A percentile compares a stretch with the other conserved stretches of the same genome.
Evolutionary conservation across 164 flowering plant species (phyloP).

Genomic region (Houttuynia cordata): DNA sequence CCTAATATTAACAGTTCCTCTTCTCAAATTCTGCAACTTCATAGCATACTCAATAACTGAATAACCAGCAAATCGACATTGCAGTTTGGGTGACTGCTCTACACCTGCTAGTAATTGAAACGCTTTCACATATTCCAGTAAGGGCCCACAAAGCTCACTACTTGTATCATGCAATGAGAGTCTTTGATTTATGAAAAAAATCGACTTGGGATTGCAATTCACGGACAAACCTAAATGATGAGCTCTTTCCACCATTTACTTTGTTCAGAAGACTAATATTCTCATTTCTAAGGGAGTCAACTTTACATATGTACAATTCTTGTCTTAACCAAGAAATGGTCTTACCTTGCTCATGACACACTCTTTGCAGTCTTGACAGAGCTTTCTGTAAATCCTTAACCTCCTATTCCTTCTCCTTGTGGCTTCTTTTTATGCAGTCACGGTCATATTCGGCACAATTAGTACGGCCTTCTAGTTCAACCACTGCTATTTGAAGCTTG

Average conservation of each 20-base stretch:
- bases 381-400: no score
- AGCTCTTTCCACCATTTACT: conserved; percentile 33
- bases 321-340: no score
- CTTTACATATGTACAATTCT: conserved; percentile 55
- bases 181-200: conserved; percentile 61
- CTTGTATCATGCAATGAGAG: conserved; percentile 45
- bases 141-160: conserved; percentile 48
- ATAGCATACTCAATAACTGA: no score
- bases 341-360: no score
- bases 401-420: conserved; percentile 61
- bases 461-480: conserved; percentile 35
- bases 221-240: conserved; percentile 51
- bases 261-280: conserved; percentile 57
- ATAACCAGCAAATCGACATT: conserved; percentile 38
- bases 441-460: conserved; percentile 39
- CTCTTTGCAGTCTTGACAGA: no score
- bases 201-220: conserved; percentile 43
- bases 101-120: not conserved
- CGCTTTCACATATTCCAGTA: conserved; percentile 45
- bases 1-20: no score
- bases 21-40: no score
- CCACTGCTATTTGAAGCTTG: conserved; percentile 30
- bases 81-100: conserved; percentile 16
- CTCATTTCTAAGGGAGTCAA: conserved; percentile 74
- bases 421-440: conserved; percentile 43